Evolutionary conservation across 768 basidiomycete genomes (phyloP).

Genomic region (Boletus insuetus): DNA sequence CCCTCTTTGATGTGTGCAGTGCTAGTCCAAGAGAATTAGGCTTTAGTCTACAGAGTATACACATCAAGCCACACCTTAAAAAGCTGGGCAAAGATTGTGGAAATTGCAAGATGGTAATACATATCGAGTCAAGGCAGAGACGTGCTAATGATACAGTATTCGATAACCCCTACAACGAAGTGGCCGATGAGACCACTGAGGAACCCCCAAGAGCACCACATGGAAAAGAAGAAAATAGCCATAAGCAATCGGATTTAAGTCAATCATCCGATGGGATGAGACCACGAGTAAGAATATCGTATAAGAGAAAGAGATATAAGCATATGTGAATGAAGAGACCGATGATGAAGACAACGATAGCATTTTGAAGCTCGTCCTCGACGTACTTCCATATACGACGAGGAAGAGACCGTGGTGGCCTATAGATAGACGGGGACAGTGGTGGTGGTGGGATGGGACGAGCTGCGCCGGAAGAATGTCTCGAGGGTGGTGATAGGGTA

Average conservation of each 20-base stretch:
- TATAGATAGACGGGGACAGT: not conserved
- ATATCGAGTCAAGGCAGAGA: not conserved
- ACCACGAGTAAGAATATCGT: constrained; percentile 29
- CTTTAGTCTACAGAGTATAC: no score
- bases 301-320: constrained; percentile 27
- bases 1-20: not conserved
- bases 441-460: not conserved
- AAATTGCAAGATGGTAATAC: not conserved
- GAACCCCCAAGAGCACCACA: constrained; percentile 14
- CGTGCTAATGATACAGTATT: constrained; percentile 17
- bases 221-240: not conserved
- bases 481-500: constrained; percentile 15
- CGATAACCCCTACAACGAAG: not conserved
- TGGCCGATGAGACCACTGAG: not conserved
- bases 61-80: not conserved
- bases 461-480: not conserved
- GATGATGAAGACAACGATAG: constrained; percentile 21
- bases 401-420: constrained; percentile 9
- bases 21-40: no score
- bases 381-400: constrained; percentile 15
- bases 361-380: constrained; percentile 30
- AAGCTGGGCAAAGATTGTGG: not conserved
- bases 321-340: constrained; percentile 28
- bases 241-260: not conserved
- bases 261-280: constrained; percentile 26